Evolutionary conservation across 352 stramenopile genomes (phyloP).

Genomic region (Halophytophthora batemanensis): DNA sequence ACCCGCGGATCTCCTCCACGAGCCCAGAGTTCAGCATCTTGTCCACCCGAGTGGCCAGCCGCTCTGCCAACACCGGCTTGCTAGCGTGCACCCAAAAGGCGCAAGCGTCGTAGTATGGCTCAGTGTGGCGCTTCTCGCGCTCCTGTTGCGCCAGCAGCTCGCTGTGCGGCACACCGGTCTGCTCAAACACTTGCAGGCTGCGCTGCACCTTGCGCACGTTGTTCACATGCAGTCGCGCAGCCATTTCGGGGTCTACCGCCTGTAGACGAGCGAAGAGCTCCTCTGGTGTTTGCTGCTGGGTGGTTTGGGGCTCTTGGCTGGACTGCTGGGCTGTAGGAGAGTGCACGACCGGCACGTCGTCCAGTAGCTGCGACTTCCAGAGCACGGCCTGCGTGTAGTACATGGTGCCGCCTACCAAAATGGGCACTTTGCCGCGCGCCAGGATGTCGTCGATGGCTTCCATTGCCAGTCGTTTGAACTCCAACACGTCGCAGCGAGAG

Average conservation of each 20-base stretch:
- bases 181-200: slow-evolving; percentile 81
- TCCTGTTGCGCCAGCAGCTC: slow-evolving; percentile 62
- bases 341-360: slow-evolving; percentile 50
- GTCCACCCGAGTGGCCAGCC: slow-evolving; percentile 68
- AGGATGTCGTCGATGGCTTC: slow-evolving; percentile 82
- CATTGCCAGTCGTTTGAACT: slow-evolving; percentile 80
- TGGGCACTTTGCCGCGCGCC: slow-evolving; percentile 82
- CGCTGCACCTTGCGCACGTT: slow-evolving; percentile 86
- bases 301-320: neutral
- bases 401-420: slow-evolving; percentile 91
- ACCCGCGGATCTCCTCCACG: slow-evolving; percentile 67
- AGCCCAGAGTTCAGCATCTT: slow-evolving; percentile 80
- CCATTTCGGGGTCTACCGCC: slow-evolving; percentile 82
- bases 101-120: slow-evolving; percentile 76
- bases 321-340: neutral
- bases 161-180: slow-evolving; percentile 76
- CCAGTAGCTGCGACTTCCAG: slow-evolving; percentile 84
- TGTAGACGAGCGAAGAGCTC: slow-evolving; percentile 59
- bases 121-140: slow-evolving; percentile 32
- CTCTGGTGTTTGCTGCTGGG: slow-evolving; percentile 40
- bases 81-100: slow-evolving; percentile 84
- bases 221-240: slow-evolving; percentile 75
- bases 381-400: slow-evolving; percentile 92
- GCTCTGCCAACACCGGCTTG: slow-evolving; percentile 55
- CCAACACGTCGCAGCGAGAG: slow-evolving; percentile 68